Conservation (phyloP, 305 asterid genomes). For the Fraxinus angustifolia region DNA sequence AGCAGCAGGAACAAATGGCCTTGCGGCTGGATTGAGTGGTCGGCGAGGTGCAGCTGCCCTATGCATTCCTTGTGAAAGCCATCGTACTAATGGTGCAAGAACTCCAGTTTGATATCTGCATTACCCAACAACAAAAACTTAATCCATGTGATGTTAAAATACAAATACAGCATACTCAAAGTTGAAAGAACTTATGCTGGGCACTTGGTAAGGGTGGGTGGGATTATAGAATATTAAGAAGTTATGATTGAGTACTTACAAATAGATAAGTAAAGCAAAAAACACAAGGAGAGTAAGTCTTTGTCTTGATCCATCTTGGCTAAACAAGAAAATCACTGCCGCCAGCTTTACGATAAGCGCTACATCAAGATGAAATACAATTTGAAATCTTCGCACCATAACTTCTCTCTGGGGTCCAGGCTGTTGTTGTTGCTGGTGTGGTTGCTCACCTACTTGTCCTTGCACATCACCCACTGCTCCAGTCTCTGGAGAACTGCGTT, state of each 20-base stretch:
- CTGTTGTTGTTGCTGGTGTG: constrained; percentile 45
- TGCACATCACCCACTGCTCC: constrained; percentile 54
- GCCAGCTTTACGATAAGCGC: constrained; percentile 78
- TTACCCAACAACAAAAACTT: constrained; percentile 21
- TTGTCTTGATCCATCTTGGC: constrained; percentile 88
- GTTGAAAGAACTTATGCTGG: not conserved
- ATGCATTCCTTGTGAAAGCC: constrained; percentile 97
- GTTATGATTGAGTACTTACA: constrained; percentile 46
- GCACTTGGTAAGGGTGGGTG: not conserved
- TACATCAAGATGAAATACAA: constrained; percentile 80
- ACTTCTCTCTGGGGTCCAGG: constrained; percentile 72
- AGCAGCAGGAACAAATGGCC: constrained; percentile 55
- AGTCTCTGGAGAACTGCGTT: constrained; percentile 49
- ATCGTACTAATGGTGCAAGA: constrained; percentile 76
- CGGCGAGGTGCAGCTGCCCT: constrained; percentile 80
- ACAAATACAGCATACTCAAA: not conserved
- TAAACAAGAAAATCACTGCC: constrained; percentile 88
- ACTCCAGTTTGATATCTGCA: constrained; percentile 94
- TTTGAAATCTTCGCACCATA: constrained; percentile 76
- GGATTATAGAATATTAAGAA: not conserved
- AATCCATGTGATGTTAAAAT: not conserved
- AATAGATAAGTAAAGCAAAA: constrained; percentile 70
- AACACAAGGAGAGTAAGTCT: constrained; percentile 77
- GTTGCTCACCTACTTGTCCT: constrained; percentile 59
- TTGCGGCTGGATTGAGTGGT: constrained; percentile 62